A percentile compares a stretch with the other conserved stretches of the same genome.
Evolutionary conservation across 1,284 basidiomycete genomes (phyloP).

Genomic region (Apiotrichum sp.): DNA sequence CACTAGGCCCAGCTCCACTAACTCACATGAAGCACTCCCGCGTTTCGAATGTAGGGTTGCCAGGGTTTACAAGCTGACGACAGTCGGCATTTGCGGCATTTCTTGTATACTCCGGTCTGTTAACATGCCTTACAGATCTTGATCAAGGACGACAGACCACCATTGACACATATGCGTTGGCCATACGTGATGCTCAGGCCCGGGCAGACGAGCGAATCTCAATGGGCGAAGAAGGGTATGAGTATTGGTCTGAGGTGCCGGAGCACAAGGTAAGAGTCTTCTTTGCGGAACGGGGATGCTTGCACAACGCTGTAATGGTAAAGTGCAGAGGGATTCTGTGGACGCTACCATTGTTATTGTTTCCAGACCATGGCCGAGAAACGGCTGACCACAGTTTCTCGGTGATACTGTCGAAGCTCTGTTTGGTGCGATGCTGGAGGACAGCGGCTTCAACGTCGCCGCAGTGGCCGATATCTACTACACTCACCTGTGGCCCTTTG

Average conservation of each 20-base stretch:
- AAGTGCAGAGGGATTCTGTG: too few species aligned
- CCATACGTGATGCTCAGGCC: constrained; percentile 3
- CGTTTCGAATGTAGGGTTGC: constrained; percentile 9
- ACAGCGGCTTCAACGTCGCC: constrained; percentile 66
- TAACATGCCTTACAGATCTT: constrained; percentile 11
- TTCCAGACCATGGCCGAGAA: too few species aligned
- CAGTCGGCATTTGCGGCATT: constrained; percentile 20
- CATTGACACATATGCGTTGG: neutral
- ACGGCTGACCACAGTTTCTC: constrained; percentile 2
- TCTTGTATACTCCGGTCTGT: constrained; percentile 16
- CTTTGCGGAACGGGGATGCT: too few species aligned
- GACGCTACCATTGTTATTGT: too few species aligned
- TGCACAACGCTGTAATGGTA: too few species aligned
- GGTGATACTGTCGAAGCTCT: constrained; percentile 62
- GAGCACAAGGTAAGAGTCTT: constrained; percentile 6
- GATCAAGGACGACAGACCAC: neutral
- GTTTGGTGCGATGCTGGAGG: constrained; percentile 74
- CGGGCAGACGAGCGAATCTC: constrained; percentile 1
- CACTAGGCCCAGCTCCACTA: constrained; percentile 18
- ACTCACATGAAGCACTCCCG: constrained; percentile 26
- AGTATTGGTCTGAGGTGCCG: constrained; percentile 23
- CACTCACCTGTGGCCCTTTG: too few species aligned
- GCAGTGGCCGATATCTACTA: constrained; percentile 47
- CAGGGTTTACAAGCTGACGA: neutral
- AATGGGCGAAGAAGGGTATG: neutral